Conservation (phyloP, 148 eudicot genomes). For the Vaccinium vitisidaea region DNA sequence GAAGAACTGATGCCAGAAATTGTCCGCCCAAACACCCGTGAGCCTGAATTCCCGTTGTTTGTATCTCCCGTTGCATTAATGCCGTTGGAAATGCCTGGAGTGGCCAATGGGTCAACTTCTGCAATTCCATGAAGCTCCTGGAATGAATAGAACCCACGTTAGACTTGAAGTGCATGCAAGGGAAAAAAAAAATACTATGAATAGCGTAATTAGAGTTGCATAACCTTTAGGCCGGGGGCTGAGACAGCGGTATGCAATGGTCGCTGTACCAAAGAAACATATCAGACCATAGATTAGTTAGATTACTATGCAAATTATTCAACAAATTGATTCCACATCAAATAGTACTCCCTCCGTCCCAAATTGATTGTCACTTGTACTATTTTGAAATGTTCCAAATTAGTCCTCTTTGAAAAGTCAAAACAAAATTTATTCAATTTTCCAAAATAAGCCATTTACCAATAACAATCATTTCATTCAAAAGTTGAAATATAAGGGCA, state of each 20-base stretch:
- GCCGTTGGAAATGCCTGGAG: constrained; percentile 33
- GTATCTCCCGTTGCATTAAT: constrained; percentile 28
- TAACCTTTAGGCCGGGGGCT: constrained; percentile 56
- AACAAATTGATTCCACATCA: neutral
- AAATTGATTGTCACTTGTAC: too few species aligned
- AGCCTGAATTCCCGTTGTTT: constrained; percentile 18
- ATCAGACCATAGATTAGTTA: neutral
- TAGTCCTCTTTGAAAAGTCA: too few species aligned
- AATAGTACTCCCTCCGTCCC: neutral
- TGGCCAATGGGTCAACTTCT: constrained; percentile 24
- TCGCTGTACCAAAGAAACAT: constrained; percentile 25
- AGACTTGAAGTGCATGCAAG: neutral
- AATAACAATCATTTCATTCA: too few species aligned
- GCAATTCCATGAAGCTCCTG: constrained; percentile 46
- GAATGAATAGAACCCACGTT: constrained; percentile 16
- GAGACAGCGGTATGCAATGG: constrained; percentile 31
- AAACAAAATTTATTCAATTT: too few species aligned
- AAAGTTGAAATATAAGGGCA: too few species aligned
- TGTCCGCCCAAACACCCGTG: constrained; percentile 35
- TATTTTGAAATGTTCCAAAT: too few species aligned
- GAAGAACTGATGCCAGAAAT: constrained; percentile 37
- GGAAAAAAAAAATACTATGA: neutral
- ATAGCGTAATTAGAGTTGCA: neutral
- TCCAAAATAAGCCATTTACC: too few species aligned
- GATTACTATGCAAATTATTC: neutral